Evolutionary conservation across 306 rosid genomes (phyloP).

Genomic region (Gillenia trifoliata): DNA sequence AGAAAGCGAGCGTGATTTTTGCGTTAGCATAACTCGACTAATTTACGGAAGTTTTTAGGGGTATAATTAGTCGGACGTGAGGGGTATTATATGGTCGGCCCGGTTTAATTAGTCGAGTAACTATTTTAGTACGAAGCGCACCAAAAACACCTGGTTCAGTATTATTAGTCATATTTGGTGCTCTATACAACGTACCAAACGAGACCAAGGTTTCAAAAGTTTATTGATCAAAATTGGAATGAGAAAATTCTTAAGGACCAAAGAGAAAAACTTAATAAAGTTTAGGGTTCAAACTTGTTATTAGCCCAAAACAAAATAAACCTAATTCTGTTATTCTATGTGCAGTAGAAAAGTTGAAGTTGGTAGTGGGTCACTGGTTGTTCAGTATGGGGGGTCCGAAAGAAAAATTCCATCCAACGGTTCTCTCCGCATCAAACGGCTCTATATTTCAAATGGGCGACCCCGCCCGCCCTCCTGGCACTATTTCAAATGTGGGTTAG

Average conservation of each 20-base stretch:
- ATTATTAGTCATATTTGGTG: too few relatives aligned
- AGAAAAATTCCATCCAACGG: not conserved
- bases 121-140: too few relatives aligned
- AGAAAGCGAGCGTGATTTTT: too few relatives aligned
- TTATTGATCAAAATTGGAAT: too few relatives aligned
- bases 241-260: not conserved
- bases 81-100: too few relatives aligned
- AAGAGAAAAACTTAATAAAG: not conserved
- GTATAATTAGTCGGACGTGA: too few relatives aligned
- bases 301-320: not conserved
- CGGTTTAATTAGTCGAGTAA: too few relatives aligned
- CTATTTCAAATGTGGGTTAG: not conserved
- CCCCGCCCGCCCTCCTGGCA: not conserved
- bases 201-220: too few relatives aligned
- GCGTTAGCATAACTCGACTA: too few relatives aligned
- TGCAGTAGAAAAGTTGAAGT: not conserved
- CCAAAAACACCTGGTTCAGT: too few relatives aligned
- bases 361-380: slow-evolving; percentile 4
- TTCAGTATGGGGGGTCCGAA: not conserved
- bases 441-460: not conserved
- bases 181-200: too few relatives aligned
- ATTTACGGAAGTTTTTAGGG: too few relatives aligned
- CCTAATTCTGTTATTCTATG: not conserved
- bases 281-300: not conserved
- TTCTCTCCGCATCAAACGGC: not conserved